Percentiles rank a stretch among this genome's conserved stretches.
These are phyloP conservation scores for Pharus latifolius DNA, from an alignment of 176 grass and related monocot genomes.

Conservation along the genomic window DNA sequence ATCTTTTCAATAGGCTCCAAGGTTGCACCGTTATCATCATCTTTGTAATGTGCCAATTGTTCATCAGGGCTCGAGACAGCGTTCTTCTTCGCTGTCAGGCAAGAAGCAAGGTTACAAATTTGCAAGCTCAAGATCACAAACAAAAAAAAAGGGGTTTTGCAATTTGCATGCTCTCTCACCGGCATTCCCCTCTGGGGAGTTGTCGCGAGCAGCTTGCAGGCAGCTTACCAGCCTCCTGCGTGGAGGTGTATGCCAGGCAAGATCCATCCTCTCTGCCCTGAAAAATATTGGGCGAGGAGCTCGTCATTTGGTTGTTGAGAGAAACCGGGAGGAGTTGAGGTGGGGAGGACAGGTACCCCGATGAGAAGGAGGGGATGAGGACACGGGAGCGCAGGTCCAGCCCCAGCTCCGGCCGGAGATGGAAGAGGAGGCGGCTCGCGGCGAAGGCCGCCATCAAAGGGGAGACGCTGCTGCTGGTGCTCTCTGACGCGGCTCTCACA, in stretches of 20 bases:
- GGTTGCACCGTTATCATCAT: neutral
- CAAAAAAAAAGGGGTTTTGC: neutral
- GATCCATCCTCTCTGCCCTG: constrained; percentile 2
- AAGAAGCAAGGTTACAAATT: neutral
- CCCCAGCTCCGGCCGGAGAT: constrained; percentile 10
- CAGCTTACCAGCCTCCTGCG: constrained; percentile 1
- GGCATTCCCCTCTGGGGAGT: neutral
- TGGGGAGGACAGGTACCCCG: neutral
- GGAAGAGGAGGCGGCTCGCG: constrained; percentile 20
- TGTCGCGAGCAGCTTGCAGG: neutral
- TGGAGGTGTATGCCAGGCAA: neutral
- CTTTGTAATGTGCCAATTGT: neutral
- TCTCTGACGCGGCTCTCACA: neutral
- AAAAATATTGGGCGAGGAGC: neutral
- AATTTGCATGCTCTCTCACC: neutral
- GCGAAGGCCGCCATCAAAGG: constrained; percentile 19
- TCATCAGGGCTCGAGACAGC: neutral
- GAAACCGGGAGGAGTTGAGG: neutral
- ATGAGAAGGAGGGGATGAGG: neutral
- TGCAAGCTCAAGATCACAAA: neutral
- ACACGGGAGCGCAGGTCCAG: neutral
- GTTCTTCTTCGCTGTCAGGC: neutral
- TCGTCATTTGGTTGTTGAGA: neutral
- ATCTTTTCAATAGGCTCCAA: neutral
- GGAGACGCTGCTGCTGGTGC: neutral